Evolutionary conservation across 208 protist species (phyloP).

Genomic region (Strigomonas galati): DNA sequence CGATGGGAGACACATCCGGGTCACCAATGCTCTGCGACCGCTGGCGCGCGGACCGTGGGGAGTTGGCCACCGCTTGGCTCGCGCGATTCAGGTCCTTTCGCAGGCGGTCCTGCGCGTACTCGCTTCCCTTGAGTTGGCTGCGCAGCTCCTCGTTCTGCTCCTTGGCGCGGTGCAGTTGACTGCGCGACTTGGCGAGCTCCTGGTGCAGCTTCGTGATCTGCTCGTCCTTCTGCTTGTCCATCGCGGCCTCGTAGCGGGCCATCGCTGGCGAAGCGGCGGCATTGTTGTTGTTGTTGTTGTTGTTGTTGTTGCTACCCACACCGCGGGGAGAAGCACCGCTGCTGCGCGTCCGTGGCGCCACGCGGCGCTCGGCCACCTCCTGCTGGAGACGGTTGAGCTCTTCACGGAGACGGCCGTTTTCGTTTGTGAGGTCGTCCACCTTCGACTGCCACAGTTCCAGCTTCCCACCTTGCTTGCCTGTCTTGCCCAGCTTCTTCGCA

Average conservation of each 20-base stretch:
- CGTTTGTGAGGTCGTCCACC: conserved; percentile 1
- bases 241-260: neutral
- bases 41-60: no score
- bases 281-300: no score
- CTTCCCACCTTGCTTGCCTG: neutral
- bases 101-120: conserved; percentile 24
- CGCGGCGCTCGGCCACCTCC: neutral
- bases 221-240: conserved; percentile 28
- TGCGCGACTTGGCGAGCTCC: conserved; percentile 63
- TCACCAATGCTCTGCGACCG: no score
- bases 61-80: no score
- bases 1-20: conserved; percentile 7
- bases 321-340: conserved; percentile 1
- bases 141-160: conserved; percentile 35
- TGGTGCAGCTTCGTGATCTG: conserved; percentile 52
- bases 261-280: neutral
- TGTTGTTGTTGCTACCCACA: no score
- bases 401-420: conserved; percentile 7
- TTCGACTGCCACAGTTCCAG: neutral
- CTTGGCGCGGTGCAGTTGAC: conserved; percentile 29
- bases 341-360: neutral
- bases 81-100: conserved; percentile 18
- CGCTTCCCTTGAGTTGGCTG: conserved; percentile 40
- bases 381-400: conserved; percentile 3
- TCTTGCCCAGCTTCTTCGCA: conserved; percentile 20